Evolutionary conservation across 441 rosid species (phyloP).

Genomic region (Syzygium malaccense): DNA sequence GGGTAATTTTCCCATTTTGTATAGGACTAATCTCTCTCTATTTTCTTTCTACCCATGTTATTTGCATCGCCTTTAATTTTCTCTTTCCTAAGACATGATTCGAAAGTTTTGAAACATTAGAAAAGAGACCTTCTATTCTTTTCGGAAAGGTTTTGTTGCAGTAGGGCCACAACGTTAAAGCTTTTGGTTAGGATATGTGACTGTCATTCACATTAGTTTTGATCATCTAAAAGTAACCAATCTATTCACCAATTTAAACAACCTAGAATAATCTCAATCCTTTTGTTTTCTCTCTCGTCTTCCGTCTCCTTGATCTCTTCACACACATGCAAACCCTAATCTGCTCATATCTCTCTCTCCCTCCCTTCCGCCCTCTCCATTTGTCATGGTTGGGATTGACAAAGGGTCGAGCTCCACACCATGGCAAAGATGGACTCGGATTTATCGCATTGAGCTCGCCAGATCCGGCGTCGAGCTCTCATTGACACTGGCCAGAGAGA

Average conservation of each 20-base stretch:
- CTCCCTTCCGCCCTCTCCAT: not conserved
- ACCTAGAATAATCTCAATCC: not conserved
- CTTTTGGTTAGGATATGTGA: not conserved
- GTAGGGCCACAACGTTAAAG: not conserved
- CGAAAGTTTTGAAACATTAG: not conserved
- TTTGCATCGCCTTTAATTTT: not conserved
- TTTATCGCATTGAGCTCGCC: not conserved
- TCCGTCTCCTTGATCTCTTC: not conserved
- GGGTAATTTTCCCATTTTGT: not conserved
- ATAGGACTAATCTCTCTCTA: not conserved
- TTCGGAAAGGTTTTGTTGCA: not conserved
- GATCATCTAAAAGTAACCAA: not conserved
- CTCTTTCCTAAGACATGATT: not conserved
- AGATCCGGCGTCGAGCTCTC: not conserved
- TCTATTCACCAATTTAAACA: not conserved
- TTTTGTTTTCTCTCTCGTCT: not conserved
- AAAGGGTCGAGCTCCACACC: not conserved
- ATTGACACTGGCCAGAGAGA: not conserved
- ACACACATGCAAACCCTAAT: not conserved
- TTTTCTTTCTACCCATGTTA: not conserved
- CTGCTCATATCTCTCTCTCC: not conserved
- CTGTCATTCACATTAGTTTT: not conserved
- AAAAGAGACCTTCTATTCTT: not conserved
- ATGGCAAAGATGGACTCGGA: not conserved
- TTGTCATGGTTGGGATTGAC: not conserved